phyloP scores from a whole-genome alignment of 495 filamentous ascomycete species.

The Hyaloscypha variabilis region DNA sequence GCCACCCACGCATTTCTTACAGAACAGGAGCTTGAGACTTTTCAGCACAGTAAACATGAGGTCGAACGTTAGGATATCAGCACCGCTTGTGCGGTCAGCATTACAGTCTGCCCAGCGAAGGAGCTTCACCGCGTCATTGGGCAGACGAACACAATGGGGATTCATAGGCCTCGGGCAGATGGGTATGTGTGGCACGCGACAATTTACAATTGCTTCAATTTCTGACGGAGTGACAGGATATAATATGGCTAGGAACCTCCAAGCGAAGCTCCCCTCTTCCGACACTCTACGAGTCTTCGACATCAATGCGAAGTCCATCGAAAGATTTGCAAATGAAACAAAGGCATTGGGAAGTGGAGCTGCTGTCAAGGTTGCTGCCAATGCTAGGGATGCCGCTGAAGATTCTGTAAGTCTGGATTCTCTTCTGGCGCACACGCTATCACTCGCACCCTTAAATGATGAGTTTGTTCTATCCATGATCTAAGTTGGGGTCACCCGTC shows the following conservation, averaged over 20 bases:
- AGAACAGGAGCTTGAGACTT: neutral
- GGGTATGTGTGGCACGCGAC: slow-evolving; percentile 56
- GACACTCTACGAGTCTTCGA: slow-evolving; percentile 76
- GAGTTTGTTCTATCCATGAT: slow-evolving; percentile 62
- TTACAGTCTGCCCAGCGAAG: slow-evolving; percentile 38
- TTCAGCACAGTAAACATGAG: slow-evolving; percentile 22
- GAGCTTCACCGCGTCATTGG: slow-evolving; percentile 57
- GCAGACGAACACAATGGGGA: slow-evolving; percentile 68
- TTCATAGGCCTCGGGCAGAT: slow-evolving; percentile 89
- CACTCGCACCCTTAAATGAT: slow-evolving; percentile 39
- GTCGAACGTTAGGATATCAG: slow-evolving; percentile 28
- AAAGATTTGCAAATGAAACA: slow-evolving; percentile 64
- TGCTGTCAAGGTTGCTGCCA: slow-evolving; percentile 58
- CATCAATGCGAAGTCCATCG: slow-evolving; percentile 64
- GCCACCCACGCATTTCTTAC: slow-evolving; percentile 8
- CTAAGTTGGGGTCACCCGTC: slow-evolving; percentile 54
- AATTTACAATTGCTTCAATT: slow-evolving; percentile 19
- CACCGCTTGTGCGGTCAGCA: slow-evolving; percentile 21
- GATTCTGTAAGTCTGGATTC: slow-evolving; percentile 62
- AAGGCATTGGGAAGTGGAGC: slow-evolving; percentile 47
- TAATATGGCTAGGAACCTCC: slow-evolving; percentile 87
- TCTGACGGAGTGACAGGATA: slow-evolving; percentile 52
- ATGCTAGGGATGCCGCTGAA: slow-evolving; percentile 64
- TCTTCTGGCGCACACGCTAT: neutral
- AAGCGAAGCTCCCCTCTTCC: slow-evolving; percentile 68